Base-by-base conservation (phyloP, 2,329 filamentous ascomycete species). In the Pseudopithomyces chartarum region DNA sequence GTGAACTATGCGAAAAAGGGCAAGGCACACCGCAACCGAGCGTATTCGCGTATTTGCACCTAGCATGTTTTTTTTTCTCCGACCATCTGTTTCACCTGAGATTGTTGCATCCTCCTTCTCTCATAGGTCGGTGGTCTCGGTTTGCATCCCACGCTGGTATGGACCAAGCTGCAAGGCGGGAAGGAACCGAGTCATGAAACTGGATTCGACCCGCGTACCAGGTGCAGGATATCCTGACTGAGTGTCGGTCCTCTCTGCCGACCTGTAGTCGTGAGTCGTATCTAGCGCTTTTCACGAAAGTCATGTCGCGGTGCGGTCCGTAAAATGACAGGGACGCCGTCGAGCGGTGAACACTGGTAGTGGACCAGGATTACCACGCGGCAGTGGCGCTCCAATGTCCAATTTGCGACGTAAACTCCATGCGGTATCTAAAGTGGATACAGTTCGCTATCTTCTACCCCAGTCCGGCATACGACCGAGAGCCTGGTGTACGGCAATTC, bases 101-200 rank as follows among this genome's bases (percentile, higher is more conserved):
- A 46, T 33, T 46, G 6, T 2, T 26, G 43, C n/a, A 26, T n/a
- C 23, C 13, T 13, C 11, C 3, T 11, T 33, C 19, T 46, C 43
- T 26, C 43, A 46, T 33, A 26, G 43, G 20, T 15, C 7, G 26
- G 17, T 11, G 13, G 32, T 10, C 42, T 23, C 12, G 4, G 42
- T 19, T 22, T 15, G 19, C 43, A 19, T 15, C 39, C 39, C 8
- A 42, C 7, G 39, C 39, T 12, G 39, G 15, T 42, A n/a, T 42
- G 19, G 11, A 20, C 8, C n/a, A 3, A 42, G 12, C 43, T 33
- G 43, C 17, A 46, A 46, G 15, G 43, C 43, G 22, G 22, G 15
- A 33, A 44, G 22, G 40, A 44, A n/a, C 43, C 43, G 43, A 46
- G 43, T 46, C 43, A 46, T 46, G 43, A 46, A 46, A 46, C 20